phyloP scores from a whole-genome alignment of 306 rosid genomes.

The Morella rubra region DNA sequence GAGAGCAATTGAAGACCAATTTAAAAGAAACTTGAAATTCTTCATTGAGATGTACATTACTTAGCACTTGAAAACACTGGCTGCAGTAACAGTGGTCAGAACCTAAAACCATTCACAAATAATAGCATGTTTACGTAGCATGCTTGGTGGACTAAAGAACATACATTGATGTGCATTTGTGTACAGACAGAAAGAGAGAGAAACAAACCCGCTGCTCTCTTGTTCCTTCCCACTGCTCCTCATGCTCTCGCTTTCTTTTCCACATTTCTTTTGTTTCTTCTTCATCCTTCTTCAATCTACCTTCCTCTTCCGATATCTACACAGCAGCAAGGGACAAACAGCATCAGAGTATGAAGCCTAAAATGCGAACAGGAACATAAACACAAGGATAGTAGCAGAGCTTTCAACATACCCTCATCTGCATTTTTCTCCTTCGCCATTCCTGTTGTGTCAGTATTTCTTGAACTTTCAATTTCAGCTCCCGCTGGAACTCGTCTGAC shows the following conservation, averaged over 20 bases:
- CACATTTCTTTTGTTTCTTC: constrained; percentile 97
- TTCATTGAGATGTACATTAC: too few species aligned
- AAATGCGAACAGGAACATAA: background rate
- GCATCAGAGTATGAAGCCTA: constrained; percentile 25
- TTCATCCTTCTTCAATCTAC: constrained; percentile 92
- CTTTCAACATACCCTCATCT: constrained; percentile 78
- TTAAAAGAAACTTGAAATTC: too few species aligned
- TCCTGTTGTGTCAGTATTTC: constrained; percentile 95
- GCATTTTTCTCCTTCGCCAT: constrained; percentile 99
- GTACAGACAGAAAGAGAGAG: constrained; percentile 16
- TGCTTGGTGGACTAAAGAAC: background rate
- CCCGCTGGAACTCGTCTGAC: constrained; percentile 84
- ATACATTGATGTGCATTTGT: background rate
- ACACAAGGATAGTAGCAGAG: background rate
- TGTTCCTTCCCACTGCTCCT: constrained; percentile 99
- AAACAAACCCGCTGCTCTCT: constrained; percentile 88
- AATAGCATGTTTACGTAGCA: background rate
- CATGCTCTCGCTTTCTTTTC: constrained; percentile 98
- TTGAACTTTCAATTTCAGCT: constrained; percentile 85
- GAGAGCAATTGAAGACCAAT: background rate
- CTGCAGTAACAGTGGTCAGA: background rate
- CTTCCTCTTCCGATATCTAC: constrained; percentile 99
- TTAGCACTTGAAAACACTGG: background rate
- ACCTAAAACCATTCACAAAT: background rate
- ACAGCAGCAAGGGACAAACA: constrained; percentile 25